These are phyloP conservation scores for Spergularia marina DNA, from an alignment of 148 eudicot genomes.

Conservation along the genomic window DNA sequence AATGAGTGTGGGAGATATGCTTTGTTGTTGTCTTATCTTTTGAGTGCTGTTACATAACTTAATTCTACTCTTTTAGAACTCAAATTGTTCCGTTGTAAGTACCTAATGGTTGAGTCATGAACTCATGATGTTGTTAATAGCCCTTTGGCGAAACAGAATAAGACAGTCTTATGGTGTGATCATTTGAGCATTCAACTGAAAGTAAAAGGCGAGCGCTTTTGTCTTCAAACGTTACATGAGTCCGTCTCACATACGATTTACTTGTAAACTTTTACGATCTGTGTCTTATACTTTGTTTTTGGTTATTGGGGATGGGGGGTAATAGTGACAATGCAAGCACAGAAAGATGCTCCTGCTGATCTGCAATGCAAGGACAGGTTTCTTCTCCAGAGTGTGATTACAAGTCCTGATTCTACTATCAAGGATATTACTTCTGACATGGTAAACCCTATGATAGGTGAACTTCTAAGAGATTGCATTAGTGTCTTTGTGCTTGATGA, in stretches of 20 bases:
- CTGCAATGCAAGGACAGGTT: slow-evolving; percentile 91
- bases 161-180: not conserved
- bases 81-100: no score
- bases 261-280: not conserved
- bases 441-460: slow-evolving; percentile 37
- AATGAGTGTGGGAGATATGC: no score
- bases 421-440: slow-evolving; percentile 79
- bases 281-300: not conserved
- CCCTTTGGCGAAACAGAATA: not conserved
- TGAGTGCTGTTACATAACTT: no score
- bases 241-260: not conserved
- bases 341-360: slow-evolving; percentile 71
- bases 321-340: slow-evolving; percentile 91
- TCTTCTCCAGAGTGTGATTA: slow-evolving; percentile 68
- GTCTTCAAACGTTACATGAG: not conserved
- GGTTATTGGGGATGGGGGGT: not conserved
- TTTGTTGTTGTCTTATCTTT: no score
- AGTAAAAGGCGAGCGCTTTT: not conserved
- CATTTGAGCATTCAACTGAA: no score
- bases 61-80: no score
- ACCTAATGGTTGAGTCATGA: not conserved
- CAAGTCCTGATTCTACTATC: slow-evolving; percentile 45
- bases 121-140: not conserved
- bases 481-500: not conserved
- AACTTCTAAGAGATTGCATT: not conserved